These are phyloP conservation scores for Agarophyton chilense DNA, from an alignment of 23 red algal genomes.

Conservation along the genomic window DNA sequence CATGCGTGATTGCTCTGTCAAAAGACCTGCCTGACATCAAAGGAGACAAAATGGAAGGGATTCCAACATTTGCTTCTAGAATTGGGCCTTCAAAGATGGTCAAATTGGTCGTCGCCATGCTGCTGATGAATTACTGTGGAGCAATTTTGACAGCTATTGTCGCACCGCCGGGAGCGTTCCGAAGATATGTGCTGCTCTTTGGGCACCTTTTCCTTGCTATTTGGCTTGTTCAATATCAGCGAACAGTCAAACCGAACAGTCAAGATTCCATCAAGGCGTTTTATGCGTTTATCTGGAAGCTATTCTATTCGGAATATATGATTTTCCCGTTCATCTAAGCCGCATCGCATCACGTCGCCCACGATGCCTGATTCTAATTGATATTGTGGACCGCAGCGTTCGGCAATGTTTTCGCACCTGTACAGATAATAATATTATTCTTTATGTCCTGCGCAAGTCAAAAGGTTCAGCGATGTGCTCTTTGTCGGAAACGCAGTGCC, in stretches of 20 bases:
- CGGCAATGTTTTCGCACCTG: slow-evolving; percentile 11
- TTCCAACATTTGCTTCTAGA: slow-evolving; percentile 85
- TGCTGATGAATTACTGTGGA: slow-evolving; percentile 49
- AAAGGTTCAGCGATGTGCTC: neutral
- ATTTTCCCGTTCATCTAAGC: slow-evolving; percentile 80
- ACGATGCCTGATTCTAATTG: too few relatives aligned
- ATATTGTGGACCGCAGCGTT: too few relatives aligned
- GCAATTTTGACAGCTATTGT: slow-evolving; percentile 57
- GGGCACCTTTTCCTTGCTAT: slow-evolving; percentile 57
- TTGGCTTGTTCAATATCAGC: slow-evolving; percentile 42
- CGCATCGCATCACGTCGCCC: too few relatives aligned
- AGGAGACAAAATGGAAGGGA: slow-evolving; percentile 72
- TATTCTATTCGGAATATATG: slow-evolving; percentile 82
- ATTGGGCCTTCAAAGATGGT: slow-evolving; percentile 62
- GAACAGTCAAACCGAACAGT: slow-evolving; percentile 41
- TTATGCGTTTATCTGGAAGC: slow-evolving; percentile 81
- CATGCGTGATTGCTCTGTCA: slow-evolving; percentile 88
- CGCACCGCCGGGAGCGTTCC: slow-evolving; percentile 57
- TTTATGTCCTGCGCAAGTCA: slow-evolving; percentile 26
- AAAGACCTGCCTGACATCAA: slow-evolving; percentile 92
- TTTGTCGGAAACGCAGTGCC: slow-evolving; percentile 28
- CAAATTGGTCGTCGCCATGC: slow-evolving; percentile 44
- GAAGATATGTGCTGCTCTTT: slow-evolving; percentile 31
- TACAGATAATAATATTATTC: slow-evolving; percentile 19
- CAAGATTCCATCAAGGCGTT: slow-evolving; percentile 58